Base-by-base conservation (phyloP, 2,329 filamentous ascomycete genomes). In the Coniochaeta prunicola region DNA sequence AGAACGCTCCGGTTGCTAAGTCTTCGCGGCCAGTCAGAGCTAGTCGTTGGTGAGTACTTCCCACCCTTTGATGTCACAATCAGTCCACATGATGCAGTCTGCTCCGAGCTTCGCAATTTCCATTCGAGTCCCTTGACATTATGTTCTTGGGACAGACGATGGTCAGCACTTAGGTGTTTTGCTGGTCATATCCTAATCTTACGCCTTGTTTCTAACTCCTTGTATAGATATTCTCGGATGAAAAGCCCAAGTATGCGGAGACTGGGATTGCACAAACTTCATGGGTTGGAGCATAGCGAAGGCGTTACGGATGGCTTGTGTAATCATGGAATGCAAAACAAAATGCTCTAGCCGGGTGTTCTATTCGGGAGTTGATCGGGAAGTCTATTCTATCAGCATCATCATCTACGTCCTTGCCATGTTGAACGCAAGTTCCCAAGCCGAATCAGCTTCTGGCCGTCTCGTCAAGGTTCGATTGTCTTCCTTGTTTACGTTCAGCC, bases 91-190 rank as follows among this genome's bases (percentile, higher is more conserved):
- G 87, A 89, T 89, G 85, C 89, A 88, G 86, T 74, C 82, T 82
- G 80, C 86, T 82, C 74, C 80, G 78, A 83, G 79, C 89, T 91
- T 91, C 88, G 88, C 88, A 91, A 88, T 91, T 91, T 91, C 85
- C 88, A 89, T 88, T 89, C 80, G 86, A 89, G 85, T 81, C 82
- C 80, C 80, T n/a, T n/a, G 76, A 70, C 66, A 26, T 84, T 87
- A 86, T 85, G 84, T 84, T 76, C 75, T 76, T 66, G 81, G 81
- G 82, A 81, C 77, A 86, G 70, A 87, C 89, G 87, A 89, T 81
- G 80, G 86, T 73, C 71, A 13, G 12, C 12, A 7, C 33, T n/a
- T n/a, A 36, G 31, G 31, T 33, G 17, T 38, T 38, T 17, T 6
- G 17, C 19, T 38, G 17, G 36, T 38, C 19, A 5, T 17, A 70